These are phyloP conservation scores for Blastobotrys apis DNA, from an alignment of 1,139 yeast genomes.

Conservation along the genomic window DNA sequence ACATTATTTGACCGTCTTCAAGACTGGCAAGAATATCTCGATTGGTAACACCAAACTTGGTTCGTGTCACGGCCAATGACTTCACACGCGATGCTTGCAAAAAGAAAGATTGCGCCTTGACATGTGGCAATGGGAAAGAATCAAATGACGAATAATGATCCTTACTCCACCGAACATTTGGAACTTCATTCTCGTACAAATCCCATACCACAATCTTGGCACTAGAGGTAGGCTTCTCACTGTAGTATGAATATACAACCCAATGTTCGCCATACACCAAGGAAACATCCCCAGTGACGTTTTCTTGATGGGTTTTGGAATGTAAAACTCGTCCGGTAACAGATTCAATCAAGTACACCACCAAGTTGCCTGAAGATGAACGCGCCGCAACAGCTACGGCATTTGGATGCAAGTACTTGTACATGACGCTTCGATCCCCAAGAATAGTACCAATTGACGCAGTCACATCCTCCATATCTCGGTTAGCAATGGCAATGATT, in stretches of 20 bases:
- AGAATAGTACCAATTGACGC: slow-evolving; percentile 69
- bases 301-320: slow-evolving; percentile 41
- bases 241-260: slow-evolving; percentile 65
- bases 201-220: slow-evolving; percentile 70
- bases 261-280: slow-evolving; percentile 78
- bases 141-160: slow-evolving; percentile 38
- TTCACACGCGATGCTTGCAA: slow-evolving; percentile 51
- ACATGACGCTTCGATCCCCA: slow-evolving; percentile 68
- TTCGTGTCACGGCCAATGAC: slow-evolving; percentile 53
- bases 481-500: slow-evolving; percentile 39
- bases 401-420: slow-evolving; percentile 80
- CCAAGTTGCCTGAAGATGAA: slow-evolving; percentile 34
- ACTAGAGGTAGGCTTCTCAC: slow-evolving; percentile 46
- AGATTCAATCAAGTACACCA: slow-evolving; percentile 57
- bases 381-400: slow-evolving; percentile 52
- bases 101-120: slow-evolving; percentile 50
- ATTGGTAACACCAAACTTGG: slow-evolving; percentile 70
- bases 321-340: slow-evolving; percentile 63
- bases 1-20: slow-evolving; percentile 56
- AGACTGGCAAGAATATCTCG: slow-evolving; percentile 62
- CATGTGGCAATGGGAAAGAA: slow-evolving; percentile 42
- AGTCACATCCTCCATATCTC: slow-evolving; percentile 45
- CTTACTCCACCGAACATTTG: slow-evolving; percentile 42
- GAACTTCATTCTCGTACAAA: slow-evolving; percentile 59
- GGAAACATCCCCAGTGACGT: slow-evolving; percentile 37